These are phyloP conservation scores for Balansia obtecta DNA, from an alignment of 2,329 filamentous ascomycete species.

Conservation along the genomic window DNA sequence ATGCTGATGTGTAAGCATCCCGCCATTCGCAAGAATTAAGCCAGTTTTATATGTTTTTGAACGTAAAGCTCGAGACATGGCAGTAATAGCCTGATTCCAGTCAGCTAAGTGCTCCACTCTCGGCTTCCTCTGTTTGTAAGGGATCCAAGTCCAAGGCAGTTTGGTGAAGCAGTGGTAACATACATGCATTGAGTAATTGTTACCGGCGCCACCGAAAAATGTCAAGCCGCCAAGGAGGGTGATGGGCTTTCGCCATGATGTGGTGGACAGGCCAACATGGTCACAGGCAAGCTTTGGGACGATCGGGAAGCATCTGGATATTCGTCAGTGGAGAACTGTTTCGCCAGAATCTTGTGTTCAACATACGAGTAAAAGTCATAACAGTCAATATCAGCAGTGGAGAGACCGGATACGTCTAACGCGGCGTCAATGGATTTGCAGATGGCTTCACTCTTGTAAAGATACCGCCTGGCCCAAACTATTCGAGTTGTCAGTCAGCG, in stretches of 20 bases:
- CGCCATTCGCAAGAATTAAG: conserved; percentile 53
- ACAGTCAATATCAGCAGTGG: conserved; percentile 40
- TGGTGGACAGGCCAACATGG: conserved; percentile 42
- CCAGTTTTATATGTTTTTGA: conserved; percentile 32
- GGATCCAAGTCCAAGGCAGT: conserved; percentile 8
- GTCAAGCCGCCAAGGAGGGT: conserved; percentile 54
- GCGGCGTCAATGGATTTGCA: conserved; percentile 43
- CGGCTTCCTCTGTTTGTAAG: too few relatives aligned
- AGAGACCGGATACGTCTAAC: conserved; percentile 33
- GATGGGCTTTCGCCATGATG: conserved; percentile 34
- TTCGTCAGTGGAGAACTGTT: neutral
- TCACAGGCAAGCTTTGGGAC: conserved; percentile 53
- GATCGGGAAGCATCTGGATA: conserved; percentile 51
- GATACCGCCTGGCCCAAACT: conserved; percentile 53
- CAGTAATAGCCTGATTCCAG: conserved; percentile 27
- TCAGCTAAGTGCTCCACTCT: too few relatives aligned
- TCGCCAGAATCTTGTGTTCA: neutral
- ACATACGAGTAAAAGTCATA: conserved; percentile 50
- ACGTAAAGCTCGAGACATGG: conserved; percentile 42
- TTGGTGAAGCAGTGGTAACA: too few relatives aligned
- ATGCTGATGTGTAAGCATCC: conserved; percentile 53
- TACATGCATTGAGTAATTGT: conserved; percentile 60
- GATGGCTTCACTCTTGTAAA: conserved; percentile 44
- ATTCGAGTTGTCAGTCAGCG: neutral
- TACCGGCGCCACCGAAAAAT: conserved; percentile 57